Conservation (phyloP, 495 filamentous ascomycete species). For the Penicilliopsis zonata region DNA sequence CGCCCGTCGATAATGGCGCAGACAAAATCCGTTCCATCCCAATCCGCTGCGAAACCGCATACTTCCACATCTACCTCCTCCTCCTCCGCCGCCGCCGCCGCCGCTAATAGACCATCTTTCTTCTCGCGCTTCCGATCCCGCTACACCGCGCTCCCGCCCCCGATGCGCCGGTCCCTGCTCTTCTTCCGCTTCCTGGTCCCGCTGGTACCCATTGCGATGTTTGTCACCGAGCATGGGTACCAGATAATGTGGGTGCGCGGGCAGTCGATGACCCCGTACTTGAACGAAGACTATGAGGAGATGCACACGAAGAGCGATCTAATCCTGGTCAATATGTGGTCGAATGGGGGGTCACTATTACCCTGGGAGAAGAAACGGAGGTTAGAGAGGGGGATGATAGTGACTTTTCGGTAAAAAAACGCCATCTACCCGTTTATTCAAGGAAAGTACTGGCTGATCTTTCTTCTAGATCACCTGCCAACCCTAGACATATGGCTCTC, state of each 20-base stretch:
- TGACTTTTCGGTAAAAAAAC: slow-evolving; percentile 36
- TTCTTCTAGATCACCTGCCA: slow-evolving; percentile 44
- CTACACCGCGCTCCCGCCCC: slow-evolving; percentile 20
- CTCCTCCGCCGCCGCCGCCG: neutral
- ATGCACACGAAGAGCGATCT: slow-evolving; percentile 39
- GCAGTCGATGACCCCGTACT: slow-evolving; percentile 64
- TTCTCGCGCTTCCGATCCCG: slow-evolving; percentile 18
- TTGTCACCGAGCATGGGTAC: slow-evolving; percentile 50
- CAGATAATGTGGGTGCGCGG: slow-evolving; percentile 53
- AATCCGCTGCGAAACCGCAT: too few species aligned
- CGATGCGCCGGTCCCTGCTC: slow-evolving; percentile 17
- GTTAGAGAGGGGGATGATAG: slow-evolving; percentile 40
- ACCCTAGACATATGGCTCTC: slow-evolving; percentile 45
- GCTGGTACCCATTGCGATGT: slow-evolving; percentile 50
- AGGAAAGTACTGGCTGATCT: neutral
- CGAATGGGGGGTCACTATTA: slow-evolving; percentile 13
- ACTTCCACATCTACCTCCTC: too few species aligned
- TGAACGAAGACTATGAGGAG: slow-evolving; percentile 53
- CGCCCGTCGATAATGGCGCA: too few species aligned
- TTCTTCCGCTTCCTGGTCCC: slow-evolving; percentile 41
- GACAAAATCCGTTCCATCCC: too few species aligned
- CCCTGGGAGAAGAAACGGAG: slow-evolving; percentile 30
- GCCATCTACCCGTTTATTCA: neutral
- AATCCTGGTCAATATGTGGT: slow-evolving; percentile 37
- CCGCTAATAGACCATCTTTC: slow-evolving; percentile 4